Percentiles rank a stretch among this genome's conserved stretches.
Evolutionary conservation across 1,284 basidiomycete genomes (phyloP).

Genomic region (Psilocybe mexicana): DNA sequence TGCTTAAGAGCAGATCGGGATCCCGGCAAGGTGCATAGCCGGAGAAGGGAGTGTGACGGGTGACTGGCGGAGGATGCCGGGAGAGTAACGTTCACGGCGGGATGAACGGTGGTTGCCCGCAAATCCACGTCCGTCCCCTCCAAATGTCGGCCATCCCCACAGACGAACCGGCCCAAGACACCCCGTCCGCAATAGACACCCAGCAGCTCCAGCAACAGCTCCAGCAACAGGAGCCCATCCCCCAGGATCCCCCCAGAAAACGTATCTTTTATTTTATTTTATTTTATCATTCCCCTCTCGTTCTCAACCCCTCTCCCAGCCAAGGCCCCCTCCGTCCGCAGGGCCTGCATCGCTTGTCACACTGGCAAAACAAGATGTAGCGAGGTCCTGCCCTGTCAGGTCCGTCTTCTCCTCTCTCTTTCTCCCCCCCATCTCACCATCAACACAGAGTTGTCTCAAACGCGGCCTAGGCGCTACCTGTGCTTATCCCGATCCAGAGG

Average conservation of each 20-base stretch:
- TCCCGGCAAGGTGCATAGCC: conserved; percentile 6
- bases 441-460: conserved; percentile 69
- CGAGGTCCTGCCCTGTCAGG: conserved; percentile 77
- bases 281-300: too few species aligned
- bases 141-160: conserved; percentile 73
- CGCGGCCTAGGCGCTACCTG: conserved; percentile 67
- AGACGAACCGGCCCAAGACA: conserved; percentile 63
- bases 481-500: conserved; percentile 76
- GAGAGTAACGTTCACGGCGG: conserved; percentile 16
- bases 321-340: conserved; percentile 74
- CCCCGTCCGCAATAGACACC: conserved; percentile 43
- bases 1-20: background rate
- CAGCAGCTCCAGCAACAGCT: conserved; percentile 63
- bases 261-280: conserved; percentile 32
- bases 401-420: conserved; percentile 30
- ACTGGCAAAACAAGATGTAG: conserved; percentile 78
- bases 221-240: conserved; percentile 40
- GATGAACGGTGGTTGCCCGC: conserved; percentile 22
- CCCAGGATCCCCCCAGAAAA: conserved; percentile 45
- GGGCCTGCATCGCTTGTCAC: conserved; percentile 78
- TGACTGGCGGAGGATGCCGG: conserved; percentile 24
- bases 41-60: conserved; percentile 11
- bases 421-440: conserved; percentile 4
- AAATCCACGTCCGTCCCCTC: conserved; percentile 37
- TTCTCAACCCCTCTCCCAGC: conserved; percentile 41